Evolutionary conservation across 176 grass and related monocot genomes (phyloP).

Genomic region (Puccinellia tenuiflora): DNA sequence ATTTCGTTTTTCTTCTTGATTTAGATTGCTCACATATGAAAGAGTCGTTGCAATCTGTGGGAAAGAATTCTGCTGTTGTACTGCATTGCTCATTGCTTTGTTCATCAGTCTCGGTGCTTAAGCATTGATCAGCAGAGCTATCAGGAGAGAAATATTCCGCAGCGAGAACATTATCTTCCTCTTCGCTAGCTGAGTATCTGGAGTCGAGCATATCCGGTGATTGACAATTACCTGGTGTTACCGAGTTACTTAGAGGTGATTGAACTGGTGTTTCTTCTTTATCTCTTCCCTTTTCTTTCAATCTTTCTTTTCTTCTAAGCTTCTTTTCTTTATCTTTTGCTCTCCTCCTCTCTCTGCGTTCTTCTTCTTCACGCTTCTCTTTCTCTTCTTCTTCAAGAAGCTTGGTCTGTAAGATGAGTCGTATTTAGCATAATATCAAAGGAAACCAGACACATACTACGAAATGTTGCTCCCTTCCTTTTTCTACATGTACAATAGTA

Average conservation of each 20-base stretch:
- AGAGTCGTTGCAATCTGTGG: slow-evolving; percentile 29
- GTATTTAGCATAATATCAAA: not conserved
- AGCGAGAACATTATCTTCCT: slow-evolving; percentile 29
- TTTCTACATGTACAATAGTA: slow-evolving; percentile 7
- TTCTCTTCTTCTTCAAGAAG: slow-evolving; percentile 98
- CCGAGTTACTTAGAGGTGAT: slow-evolving; percentile 31
- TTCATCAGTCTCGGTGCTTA: slow-evolving; percentile 1
- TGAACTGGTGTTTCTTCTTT: slow-evolving; percentile 41
- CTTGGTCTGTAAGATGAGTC: slow-evolving; percentile 53
- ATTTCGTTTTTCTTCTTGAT: slow-evolving; percentile 47
- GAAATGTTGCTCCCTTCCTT: not conserved
- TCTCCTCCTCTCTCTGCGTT: slow-evolving; percentile 70
- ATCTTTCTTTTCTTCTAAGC: slow-evolving; percentile 82
- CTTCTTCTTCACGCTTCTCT: slow-evolving; percentile 87
- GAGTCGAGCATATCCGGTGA: slow-evolving; percentile 29
- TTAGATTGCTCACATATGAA: slow-evolving; percentile 62
- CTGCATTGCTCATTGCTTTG: slow-evolving; percentile 12
- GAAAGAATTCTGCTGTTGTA: slow-evolving; percentile 29
- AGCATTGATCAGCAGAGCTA: slow-evolving; percentile 27
- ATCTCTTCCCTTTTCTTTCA: slow-evolving; percentile 80
- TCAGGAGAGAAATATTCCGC: slow-evolving; percentile 19
- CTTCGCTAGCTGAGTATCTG: slow-evolving; percentile 46
- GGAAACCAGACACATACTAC: slow-evolving; percentile 3
- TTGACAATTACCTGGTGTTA: slow-evolving; percentile 24
- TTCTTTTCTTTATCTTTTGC: slow-evolving; percentile 96